Base-by-base conservation (phyloP, 2,329 filamentous ascomycete species). In the Neonectria sp. region DNA sequence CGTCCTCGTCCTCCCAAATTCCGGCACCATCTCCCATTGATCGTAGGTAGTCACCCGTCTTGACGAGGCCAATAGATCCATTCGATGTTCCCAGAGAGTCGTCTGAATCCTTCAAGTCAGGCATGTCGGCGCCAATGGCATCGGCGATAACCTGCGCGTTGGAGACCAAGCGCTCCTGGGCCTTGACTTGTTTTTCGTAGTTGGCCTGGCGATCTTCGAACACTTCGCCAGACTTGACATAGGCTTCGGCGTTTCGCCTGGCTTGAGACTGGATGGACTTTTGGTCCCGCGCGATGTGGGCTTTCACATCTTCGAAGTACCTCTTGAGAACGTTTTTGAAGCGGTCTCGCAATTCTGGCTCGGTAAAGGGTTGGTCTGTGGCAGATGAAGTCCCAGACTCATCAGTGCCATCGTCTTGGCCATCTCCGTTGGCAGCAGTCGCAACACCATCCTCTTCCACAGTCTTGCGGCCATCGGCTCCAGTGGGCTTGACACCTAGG, bases 1-100 rank as follows among this genome's bases (percentile, higher is more conserved):
- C 95, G 61, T 99, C 96, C 77, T 99, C 96, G 75, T 99, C 96
- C 82, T 98, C 95, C 96, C 96, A 99, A 69, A 99, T 98, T 0
- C 96, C 96, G 27, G 95, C 89, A 24, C 95, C 95, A 66, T 98
- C 95, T 25, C 92, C 92, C 79, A 97, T 93, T 13, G 95, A 95
- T 43, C 94, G 92, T 45, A 98, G 86, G 76, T 98, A 98, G 74
- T 98, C 95, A 1, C 94, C 94, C 12, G 95, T 93, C 82, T 98
- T 98, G 73, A 98, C 93, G 45, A 98, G 88, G 37, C 96, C 96
- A 74, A 99, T 98, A 1, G 92, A 92, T 60, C 93, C 91, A 76
- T 93, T 92, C 0, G 90, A 87, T 27, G 87, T 82, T 35, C 87
- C 85, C 49, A 92, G 88, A 25, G 89, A 83, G 63, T 93, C 89